These are phyloP conservation scores for Aschersonia sp. DNA, from an alignment of 2,329 filamentous ascomycete genomes.

Conservation along the genomic window DNA sequence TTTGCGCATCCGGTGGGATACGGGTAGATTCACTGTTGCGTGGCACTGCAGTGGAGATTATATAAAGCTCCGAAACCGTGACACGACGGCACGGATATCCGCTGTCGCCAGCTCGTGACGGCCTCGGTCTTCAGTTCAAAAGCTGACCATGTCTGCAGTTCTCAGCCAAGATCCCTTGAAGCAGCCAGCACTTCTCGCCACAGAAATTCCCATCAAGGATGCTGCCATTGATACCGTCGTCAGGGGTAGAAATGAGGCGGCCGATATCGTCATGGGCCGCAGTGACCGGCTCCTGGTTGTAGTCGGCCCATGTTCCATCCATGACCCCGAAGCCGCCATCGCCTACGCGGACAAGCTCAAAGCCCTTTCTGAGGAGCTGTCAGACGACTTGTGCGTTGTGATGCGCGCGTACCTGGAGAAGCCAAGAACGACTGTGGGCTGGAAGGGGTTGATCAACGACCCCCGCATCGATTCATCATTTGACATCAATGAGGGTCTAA, in stretches of 20 bases:
- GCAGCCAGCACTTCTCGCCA: conserved; percentile 71
- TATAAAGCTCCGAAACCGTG: too few relatives aligned
- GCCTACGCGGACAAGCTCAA: conserved; percentile 79
- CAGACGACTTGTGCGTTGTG: conserved; percentile 73
- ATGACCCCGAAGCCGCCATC: conserved; percentile 76
- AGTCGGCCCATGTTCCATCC: conserved; percentile 91
- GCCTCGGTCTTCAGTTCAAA: background rate
- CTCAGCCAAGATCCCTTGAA: conserved; percentile 89
- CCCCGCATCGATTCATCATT: conserved; percentile 94
- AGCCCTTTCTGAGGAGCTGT: conserved; percentile 62
- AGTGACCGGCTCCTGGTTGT: conserved; percentile 86
- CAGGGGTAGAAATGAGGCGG: conserved; percentile 52
- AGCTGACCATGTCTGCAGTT: conserved; percentile 38
- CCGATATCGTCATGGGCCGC: conserved; percentile 62
- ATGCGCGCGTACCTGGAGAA: conserved; percentile 99
- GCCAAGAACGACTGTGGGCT: conserved; percentile 92
- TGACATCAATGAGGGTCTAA: conserved; percentile 97
- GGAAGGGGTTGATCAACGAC: conserved; percentile 99
- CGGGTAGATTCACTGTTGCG: background rate
- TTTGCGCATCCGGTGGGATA: too few relatives aligned
- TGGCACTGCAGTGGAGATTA: too few relatives aligned
- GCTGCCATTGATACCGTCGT: conserved; percentile 52
- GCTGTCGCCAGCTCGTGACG: background rate
- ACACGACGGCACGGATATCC: too few relatives aligned
- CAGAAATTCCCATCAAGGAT: conserved; percentile 63